Evolutionary conservation across 768 basidiomycete genomes (phyloP).

Genomic region (Tulasnella sp.): DNA sequence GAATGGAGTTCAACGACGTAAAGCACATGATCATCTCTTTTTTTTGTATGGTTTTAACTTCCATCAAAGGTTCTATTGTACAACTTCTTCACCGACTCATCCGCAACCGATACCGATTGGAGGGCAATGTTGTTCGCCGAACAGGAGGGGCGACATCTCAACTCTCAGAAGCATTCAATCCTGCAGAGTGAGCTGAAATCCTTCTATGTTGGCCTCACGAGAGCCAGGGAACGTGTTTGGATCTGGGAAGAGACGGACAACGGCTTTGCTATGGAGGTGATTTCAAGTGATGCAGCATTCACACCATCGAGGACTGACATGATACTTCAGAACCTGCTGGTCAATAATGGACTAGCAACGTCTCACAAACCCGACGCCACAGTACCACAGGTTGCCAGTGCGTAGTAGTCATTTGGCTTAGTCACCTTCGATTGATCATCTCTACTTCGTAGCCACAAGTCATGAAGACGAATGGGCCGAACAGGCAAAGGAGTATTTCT

Average conservation of each 20-base stretch:
- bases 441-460: background rate
- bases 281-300: background rate
- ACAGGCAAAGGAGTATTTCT: constrained; percentile 1
- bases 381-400: constrained; percentile 4
- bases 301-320: background rate
- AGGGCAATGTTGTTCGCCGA: constrained; percentile 26
- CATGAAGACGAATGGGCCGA: background rate
- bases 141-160: background rate
- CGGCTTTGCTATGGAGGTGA: constrained; percentile 11
- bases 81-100: constrained; percentile 63
- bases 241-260: constrained; percentile 8
- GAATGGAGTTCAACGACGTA: constrained; percentile 56
- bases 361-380: background rate
- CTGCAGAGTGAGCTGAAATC: constrained; percentile 12
- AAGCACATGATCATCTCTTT: background rate
- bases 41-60: background rate
- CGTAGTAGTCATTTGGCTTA: background rate
- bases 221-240: constrained; percentile 13
- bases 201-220: constrained; percentile 14
- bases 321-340: constrained; percentile 6
- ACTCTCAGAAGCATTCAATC: background rate
- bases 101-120: constrained; percentile 42
- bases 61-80: constrained; percentile 52
- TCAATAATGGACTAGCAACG: background rate
- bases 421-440: background rate